A percentile compares a stretch with the other conserved stretches of the same genome.
phyloP scores from a whole-genome alignment of 2,329 filamentous ascomycete genomes.

The Cladosporium austrohemisphaericum region DNA sequence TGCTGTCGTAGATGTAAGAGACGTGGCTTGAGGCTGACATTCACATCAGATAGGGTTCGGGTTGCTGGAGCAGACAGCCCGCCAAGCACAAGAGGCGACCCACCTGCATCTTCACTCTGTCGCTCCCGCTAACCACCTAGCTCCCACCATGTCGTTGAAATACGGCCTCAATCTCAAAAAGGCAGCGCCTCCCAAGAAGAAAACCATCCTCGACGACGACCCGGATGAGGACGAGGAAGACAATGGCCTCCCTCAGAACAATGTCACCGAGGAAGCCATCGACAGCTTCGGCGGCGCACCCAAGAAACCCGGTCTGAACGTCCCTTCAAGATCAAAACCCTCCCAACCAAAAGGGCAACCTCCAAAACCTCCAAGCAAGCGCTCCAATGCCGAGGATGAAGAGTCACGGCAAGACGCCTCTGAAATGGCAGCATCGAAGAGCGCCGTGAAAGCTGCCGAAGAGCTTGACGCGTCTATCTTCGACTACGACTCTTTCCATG shows the following conservation, averaged over 20 bases:
- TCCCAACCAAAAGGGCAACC: conserved; percentile 30
- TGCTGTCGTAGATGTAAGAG: not conserved
- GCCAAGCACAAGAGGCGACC: not conserved
- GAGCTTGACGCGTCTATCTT: conserved; percentile 71
- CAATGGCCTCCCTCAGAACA: conserved; percentile 2
- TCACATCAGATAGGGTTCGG: not conserved
- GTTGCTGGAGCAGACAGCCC: not conserved
- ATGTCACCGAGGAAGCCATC: conserved; percentile 52
- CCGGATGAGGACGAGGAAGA: conserved; percentile 26
- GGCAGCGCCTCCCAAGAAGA: conserved; percentile 22
- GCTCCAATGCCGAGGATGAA: conserved; percentile 37
- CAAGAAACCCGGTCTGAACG: conserved; percentile 17
- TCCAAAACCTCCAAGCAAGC: conserved; percentile 38
- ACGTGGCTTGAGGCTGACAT: conserved; percentile 3
- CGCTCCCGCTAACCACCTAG: conserved; percentile 7
- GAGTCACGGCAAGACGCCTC: conserved; percentile 61
- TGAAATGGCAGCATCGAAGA: conserved; percentile 59
- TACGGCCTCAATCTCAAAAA: conserved; percentile 36
- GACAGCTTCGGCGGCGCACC: conserved; percentile 50
- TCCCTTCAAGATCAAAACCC: conserved; percentile 2
- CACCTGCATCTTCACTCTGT: conserved; percentile 8
- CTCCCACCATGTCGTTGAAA: conserved; percentile 31
- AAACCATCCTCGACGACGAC: conserved; percentile 29
- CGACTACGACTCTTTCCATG: conserved; percentile 81
- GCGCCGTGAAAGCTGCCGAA: conserved; percentile 61